Conservation (phyloP, 176 grass and related monocot species). For the Cenchrus purpureus region DNA sequence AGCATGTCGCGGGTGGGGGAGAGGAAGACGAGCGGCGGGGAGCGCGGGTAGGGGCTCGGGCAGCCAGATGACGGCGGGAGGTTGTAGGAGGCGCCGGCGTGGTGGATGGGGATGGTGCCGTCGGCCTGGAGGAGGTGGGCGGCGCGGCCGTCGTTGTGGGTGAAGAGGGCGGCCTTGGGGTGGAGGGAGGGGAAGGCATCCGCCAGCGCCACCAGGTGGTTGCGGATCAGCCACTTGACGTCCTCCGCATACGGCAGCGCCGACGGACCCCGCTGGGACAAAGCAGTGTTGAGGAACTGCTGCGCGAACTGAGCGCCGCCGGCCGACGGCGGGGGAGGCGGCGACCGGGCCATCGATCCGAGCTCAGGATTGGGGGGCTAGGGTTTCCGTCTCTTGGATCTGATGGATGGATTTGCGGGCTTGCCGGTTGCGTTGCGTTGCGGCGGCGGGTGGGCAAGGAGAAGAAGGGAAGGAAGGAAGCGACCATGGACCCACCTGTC, state of each 20-base stretch:
- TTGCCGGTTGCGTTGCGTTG: no score
- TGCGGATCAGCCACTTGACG: constrained; percentile 93
- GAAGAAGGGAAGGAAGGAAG: neutral
- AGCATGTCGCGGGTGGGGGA: constrained; percentile 88
- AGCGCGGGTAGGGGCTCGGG: constrained; percentile 83
- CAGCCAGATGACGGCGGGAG: constrained; percentile 84
- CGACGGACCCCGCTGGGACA: constrained; percentile 74
- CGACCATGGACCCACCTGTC: neutral
- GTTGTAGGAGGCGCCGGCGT: constrained; percentile 76
- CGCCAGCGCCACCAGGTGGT: constrained; percentile 80
- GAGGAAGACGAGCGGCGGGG: constrained; percentile 77
- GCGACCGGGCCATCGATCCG: constrained; percentile 44
- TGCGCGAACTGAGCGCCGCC: constrained; percentile 68
- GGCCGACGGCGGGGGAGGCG: constrained; percentile 36
- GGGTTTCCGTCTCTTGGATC: constrained; percentile 9
- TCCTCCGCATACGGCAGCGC: constrained; percentile 84
- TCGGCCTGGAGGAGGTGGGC: constrained; percentile 82
- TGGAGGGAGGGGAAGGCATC: constrained; percentile 81
- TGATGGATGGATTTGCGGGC: no score
- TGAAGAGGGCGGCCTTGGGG: constrained; percentile 78
- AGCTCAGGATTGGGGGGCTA: neutral
- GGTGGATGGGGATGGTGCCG: constrained; percentile 77
- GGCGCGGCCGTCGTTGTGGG: constrained; percentile 88
- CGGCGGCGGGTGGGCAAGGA: neutral
- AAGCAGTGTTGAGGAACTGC: constrained; percentile 85